These are phyloP conservation scores for Cyanodermella asteris DNA, from an alignment of 2,329 filamentous ascomycete species.

Conservation along the genomic window DNA sequence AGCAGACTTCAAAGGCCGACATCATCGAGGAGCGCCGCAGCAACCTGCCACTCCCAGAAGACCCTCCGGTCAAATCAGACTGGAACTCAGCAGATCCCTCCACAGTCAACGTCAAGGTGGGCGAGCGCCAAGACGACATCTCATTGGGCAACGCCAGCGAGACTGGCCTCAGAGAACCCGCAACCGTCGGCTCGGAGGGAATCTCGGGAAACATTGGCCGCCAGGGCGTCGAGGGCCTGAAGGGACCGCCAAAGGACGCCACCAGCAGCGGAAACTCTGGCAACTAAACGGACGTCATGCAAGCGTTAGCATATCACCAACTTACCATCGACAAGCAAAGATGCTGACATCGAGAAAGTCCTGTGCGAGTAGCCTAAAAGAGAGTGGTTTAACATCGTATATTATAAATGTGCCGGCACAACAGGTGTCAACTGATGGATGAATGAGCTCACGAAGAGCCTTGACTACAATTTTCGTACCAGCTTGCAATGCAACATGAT, in stretches of 20 bases:
- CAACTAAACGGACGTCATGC: slow-evolving; percentile 13
- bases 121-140: slow-evolving; percentile 30
- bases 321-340: background rate
- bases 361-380: no score
- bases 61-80: slow-evolving; percentile 56
- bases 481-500: no score
- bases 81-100: slow-evolving; percentile 50
- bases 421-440: background rate
- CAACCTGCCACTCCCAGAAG: slow-evolving; percentile 59
- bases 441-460: background rate
- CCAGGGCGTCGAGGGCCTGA: slow-evolving; percentile 35
- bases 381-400: no score
- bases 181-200: slow-evolving; percentile 28
- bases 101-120: slow-evolving; percentile 49
- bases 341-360: no score
- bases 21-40: slow-evolving; percentile 45
- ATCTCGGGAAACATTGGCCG: slow-evolving; percentile 36
- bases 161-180: slow-evolving; percentile 35
- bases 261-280: slow-evolving; percentile 21
- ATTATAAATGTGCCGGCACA: background rate
- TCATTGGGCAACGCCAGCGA: slow-evolving; percentile 27
- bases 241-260: slow-evolving; percentile 38
- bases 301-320: slow-evolving; percentile 9
- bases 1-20: slow-evolving; percentile 32
- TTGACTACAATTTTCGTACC: no score